Base-by-base conservation (phyloP, 208 protist species). In the Leishmania lainsoni region DNA sequence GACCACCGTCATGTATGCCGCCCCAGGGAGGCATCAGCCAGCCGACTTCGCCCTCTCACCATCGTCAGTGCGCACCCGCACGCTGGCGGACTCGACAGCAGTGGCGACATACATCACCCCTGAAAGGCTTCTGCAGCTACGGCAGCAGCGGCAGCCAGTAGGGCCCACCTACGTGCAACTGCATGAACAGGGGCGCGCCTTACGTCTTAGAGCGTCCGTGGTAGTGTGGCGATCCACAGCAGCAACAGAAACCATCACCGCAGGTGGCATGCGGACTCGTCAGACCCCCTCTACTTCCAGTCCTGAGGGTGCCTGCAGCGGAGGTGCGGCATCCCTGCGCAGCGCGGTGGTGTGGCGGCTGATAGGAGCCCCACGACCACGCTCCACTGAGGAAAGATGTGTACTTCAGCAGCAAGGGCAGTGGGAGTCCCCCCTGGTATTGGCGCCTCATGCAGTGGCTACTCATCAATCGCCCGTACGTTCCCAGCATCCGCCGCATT, bases 271-370 rank as follows among this genome's bases (percentile, higher is more conserved):
- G 12, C 26, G 48, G 12, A 17, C n/a, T 39, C 12, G 48, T 32
- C 71, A 58, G 22, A 3, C 22, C 39, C 2, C 20, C 0, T 14
- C 17, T 71, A 48, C 66, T 14, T 20, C 35, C 39, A 29, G 0
- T 69, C 14, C 49, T n/a, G 35, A 32, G 22, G 52, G 69, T 29
- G 51, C 14, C 39, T 1, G 72, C 29, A 3, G 16, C 71, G 8
- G 20, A 58, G 61, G 45, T 42, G 74, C 45, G n/a, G 70, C 45
- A 1, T 22, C 74, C 58, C 0, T 9, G 63, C 17, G 45, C 49
- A n/a, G 61, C 29, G 75, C 80, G 10, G 75, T 80, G 12, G 80
- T 84, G 80, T 84, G 80, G 80, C 80, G 80, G 22, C 75, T 84
- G 16, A 48, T 29, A 1, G 68, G 74, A 10, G 80, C 58, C 9